phyloP scores from a whole-genome alignment of 208 protist genomes.

The Vickermania ingenoplastis region DNA sequence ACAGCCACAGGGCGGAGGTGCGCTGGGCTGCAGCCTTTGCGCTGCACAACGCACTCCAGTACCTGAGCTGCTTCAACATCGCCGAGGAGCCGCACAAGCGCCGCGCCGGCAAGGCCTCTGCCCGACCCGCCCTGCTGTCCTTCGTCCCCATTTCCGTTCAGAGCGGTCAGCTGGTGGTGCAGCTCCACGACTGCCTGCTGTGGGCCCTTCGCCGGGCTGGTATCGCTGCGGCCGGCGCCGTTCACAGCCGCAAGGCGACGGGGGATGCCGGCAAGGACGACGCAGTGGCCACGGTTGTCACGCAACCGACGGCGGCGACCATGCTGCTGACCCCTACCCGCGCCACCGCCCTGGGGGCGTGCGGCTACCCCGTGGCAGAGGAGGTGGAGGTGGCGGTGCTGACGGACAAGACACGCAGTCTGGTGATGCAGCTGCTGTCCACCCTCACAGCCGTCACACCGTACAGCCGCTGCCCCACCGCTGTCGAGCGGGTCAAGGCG shows the following conservation, averaged over 20 bases:
- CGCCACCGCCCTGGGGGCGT: conserved; percentile 12
- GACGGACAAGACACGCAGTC: conserved; percentile 3
- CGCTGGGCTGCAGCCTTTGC: conserved; percentile 22
- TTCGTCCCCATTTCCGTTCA: conserved; percentile 62
- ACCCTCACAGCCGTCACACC: conserved; percentile 46
- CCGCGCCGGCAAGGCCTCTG: neutral
- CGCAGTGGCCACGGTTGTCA: neutral
- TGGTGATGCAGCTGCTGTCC: conserved; percentile 8
- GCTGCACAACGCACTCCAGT: neutral
- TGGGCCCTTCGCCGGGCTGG: conserved; percentile 24
- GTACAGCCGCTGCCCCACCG: conserved; percentile 59
- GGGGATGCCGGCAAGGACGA: neutral
- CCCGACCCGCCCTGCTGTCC: conserved; percentile 22
- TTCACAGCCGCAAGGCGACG: neutral
- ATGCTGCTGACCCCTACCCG: neutral
- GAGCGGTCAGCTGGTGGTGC: conserved; percentile 33
- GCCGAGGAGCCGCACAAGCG: conserved; percentile 48
- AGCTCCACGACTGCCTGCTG: conserved; percentile 44
- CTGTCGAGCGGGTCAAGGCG: conserved; percentile 18
- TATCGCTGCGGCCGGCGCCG: neutral
- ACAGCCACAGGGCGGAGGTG: conserved; percentile 13
- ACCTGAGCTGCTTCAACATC: conserved; percentile 30
- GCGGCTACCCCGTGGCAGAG: conserved; percentile 11
- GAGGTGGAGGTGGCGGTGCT: neutral
- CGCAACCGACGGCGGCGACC: neutral